Conservation (phyloP, 2,329 filamentous ascomycete species). For the Fusarium napiforme region DNA sequence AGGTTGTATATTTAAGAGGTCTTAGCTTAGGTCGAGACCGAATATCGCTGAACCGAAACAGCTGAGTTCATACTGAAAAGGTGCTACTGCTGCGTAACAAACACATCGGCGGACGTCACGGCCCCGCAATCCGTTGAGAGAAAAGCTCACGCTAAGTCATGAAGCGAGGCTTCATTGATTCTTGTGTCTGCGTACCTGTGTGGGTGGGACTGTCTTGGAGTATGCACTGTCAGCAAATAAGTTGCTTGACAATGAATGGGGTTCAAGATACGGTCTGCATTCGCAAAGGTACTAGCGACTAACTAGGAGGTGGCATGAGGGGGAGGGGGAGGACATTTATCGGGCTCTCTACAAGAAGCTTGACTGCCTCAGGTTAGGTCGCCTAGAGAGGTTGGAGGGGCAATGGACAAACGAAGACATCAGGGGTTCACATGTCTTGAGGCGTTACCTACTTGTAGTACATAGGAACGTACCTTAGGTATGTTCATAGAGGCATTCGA, state of each 20-base stretch:
- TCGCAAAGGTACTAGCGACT: background rate
- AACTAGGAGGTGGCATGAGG: constrained; percentile 6
- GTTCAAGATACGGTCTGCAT: constrained; percentile 26
- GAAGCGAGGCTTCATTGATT: constrained; percentile 24
- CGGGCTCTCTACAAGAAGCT: background rate
- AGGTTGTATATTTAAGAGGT: background rate
- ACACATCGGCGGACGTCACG: constrained; percentile 22
- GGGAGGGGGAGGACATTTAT: background rate
- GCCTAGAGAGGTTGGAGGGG: constrained; percentile 5
- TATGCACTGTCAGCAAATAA: constrained; percentile 1
- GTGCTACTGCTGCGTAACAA: background rate
- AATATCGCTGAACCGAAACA: background rate
- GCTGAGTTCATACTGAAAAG: constrained; percentile 4
- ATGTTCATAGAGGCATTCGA: background rate
- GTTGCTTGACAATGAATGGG: constrained; percentile 20
- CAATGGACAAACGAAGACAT: constrained; percentile 1
- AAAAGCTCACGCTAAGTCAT: constrained; percentile 19
- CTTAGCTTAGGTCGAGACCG: background rate
- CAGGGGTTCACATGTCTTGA: background rate
- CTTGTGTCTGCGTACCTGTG: constrained; percentile 1
- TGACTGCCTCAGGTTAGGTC: background rate
- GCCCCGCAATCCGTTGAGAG: constrained; percentile 36
- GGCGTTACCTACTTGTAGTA: background rate
- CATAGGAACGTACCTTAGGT: background rate
- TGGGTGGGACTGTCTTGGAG: constrained; percentile 3